Conservation (phyloP, 192 early-diverging fungal species). For the Mycoemilia scoparia region DNA sequence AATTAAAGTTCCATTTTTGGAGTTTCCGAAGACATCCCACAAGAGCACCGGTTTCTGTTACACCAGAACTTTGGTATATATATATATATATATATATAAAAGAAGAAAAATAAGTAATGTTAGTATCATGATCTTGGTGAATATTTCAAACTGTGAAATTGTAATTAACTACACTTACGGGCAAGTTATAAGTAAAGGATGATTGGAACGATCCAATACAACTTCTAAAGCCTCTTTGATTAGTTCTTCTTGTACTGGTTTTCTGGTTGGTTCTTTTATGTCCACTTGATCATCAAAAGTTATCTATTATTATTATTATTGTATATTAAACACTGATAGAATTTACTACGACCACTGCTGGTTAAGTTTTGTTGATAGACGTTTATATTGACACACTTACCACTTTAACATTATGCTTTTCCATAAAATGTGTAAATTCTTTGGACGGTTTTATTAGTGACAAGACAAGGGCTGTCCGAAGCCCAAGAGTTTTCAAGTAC, state of each 20-base stretch:
- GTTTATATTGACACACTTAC: conserved; percentile 13
- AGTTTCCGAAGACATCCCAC: conserved; percentile 85
- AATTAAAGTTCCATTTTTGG: conserved; percentile 93
- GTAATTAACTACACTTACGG: conserved; percentile 41
- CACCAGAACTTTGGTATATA: conserved; percentile 66
- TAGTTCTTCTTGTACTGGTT: conserved; percentile 82
- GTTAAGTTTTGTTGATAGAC: background rate
- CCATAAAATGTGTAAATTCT: conserved; percentile 51
- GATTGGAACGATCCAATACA: conserved; percentile 52
- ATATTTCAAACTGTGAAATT: background rate
- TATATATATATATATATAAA: too few species aligned
- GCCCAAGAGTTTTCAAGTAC: conserved; percentile 56
- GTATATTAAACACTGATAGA: background rate
- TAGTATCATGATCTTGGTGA: too few species aligned
- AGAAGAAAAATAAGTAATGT: too few species aligned
- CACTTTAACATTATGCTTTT: conserved; percentile 44
- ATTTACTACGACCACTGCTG: background rate
- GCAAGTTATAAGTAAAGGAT: conserved; percentile 84
- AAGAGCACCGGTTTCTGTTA: conserved; percentile 84
- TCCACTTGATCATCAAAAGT: conserved; percentile 47
- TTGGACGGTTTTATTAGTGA: conserved; percentile 67
- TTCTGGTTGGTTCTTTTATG: conserved; percentile 59
- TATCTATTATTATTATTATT: conserved; percentile 11
- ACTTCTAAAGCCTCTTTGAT: conserved; percentile 91
- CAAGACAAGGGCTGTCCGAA: conserved; percentile 68